Evolutionary conservation across 805 yeast species (phyloP).

Genomic region (Saccharomycopsis sp.): DNA sequence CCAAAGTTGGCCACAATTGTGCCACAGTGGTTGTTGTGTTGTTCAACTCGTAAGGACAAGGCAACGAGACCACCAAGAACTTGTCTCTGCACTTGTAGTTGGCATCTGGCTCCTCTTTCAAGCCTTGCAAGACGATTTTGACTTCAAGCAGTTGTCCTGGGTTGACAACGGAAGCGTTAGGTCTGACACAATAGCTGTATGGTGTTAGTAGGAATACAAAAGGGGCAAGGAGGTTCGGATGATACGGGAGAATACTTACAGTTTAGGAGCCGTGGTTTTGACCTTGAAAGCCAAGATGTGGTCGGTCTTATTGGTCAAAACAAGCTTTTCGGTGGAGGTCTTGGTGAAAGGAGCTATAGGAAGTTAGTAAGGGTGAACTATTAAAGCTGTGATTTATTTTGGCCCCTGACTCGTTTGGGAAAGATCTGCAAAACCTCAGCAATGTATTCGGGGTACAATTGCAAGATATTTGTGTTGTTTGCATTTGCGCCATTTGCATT

Average conservation of each 20-base stretch:
- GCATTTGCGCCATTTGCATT: no score
- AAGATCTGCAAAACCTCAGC: no score
- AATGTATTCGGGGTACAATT: no score
- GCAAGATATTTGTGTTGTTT: no score
- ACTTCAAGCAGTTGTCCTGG: conserved; percentile 73
- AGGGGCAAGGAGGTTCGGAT: not conserved
- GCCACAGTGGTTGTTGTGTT: conserved; percentile 48
- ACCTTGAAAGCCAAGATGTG: conserved; percentile 79
- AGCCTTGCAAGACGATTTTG: conserved; percentile 79
- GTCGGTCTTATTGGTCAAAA: conserved; percentile 49
- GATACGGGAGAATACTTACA: conserved; percentile 31
- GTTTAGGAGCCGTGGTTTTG: conserved; percentile 95
- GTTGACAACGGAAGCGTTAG: conserved; percentile 75
- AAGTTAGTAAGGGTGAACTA: conserved; percentile 9
- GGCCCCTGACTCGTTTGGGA: no score
- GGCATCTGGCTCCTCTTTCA: conserved; percentile 63
- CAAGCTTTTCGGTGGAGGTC: conserved; percentile 54
- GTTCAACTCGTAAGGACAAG: conserved; percentile 46
- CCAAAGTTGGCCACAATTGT: conserved; percentile 71
- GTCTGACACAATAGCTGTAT: conserved; percentile 74
- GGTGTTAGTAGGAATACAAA: conserved; percentile 4
- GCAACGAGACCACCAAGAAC: conserved; percentile 81
- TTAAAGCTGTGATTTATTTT: conserved; percentile 16
- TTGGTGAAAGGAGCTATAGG: conserved; percentile 64
- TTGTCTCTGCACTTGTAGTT: conserved; percentile 85